These are phyloP conservation scores for Erigeron philadelphicus DNA, from an alignment of 140 eudicot genomes.

Conservation along the genomic window DNA sequence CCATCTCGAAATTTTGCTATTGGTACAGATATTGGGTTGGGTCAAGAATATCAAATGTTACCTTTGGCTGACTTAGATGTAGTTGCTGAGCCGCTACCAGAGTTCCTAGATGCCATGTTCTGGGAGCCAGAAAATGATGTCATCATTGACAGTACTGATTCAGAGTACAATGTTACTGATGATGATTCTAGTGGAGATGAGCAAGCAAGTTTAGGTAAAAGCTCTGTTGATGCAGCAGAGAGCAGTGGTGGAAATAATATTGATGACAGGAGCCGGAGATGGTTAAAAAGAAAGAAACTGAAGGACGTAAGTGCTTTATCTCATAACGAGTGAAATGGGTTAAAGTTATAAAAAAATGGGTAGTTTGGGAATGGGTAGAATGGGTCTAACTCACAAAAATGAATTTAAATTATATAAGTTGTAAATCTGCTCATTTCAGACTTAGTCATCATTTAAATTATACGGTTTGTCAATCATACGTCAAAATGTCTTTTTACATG, in stretches of 20 bases:
- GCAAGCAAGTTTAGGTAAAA: conserved; percentile 40
- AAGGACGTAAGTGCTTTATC: conserved; percentile 46
- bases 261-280: conserved; percentile 46
- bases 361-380: conserved; percentile 3
- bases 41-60: conserved; percentile 72
- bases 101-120: conserved; percentile 64
- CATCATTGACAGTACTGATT: conserved; percentile 73
- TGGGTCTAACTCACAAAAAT: too few species aligned
- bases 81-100: conserved; percentile 70
- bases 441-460: too few species aligned
- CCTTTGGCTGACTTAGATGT: conserved; percentile 87
- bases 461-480: too few species aligned
- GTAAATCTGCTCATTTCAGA: too few species aligned
- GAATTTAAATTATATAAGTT: too few species aligned
- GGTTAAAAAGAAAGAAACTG: conserved; percentile 66
- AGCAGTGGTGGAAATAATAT: conserved; percentile 44
- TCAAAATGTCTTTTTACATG: too few species aligned
- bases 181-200: conserved; percentile 62
- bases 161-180: conserved; percentile 72
- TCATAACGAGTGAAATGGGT: neutral
- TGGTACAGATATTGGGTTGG: conserved; percentile 83
- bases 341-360: too few species aligned
- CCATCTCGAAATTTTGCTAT: conserved; percentile 58
- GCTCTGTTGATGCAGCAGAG: conserved; percentile 47
- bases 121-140: conserved; percentile 89